Conservation (phyloP, 805 yeast species). For the Wickerhamiella kazuoi region DNA sequence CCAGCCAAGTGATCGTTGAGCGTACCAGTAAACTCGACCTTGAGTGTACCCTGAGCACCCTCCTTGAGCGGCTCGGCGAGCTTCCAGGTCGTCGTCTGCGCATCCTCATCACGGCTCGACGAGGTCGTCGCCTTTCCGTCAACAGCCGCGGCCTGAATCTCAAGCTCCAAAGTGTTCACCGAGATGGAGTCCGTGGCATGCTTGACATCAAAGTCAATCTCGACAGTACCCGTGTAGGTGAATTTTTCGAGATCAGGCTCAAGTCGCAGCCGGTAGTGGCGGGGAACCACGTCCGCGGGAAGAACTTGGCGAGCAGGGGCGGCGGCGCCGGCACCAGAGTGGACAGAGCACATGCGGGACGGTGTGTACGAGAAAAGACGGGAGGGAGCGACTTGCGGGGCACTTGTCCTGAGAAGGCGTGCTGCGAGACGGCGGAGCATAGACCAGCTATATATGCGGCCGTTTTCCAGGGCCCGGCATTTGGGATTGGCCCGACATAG, state of each 20-base stretch:
- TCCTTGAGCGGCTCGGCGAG: constrained; percentile 27
- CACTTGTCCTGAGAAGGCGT: neutral
- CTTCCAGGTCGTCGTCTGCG: constrained; percentile 46
- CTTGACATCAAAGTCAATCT: constrained; percentile 29
- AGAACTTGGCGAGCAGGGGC: constrained; percentile 26
- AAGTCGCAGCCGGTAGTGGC: constrained; percentile 49
- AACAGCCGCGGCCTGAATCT: constrained; percentile 25
- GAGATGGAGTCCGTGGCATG: constrained; percentile 28
- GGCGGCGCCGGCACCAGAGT: constrained; percentile 5
- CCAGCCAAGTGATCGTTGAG: constrained; percentile 59
- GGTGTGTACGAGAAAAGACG: neutral
- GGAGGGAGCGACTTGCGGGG: neutral
- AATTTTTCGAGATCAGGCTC: constrained; percentile 39
- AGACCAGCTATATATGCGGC: no score
- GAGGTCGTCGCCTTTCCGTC: constrained; percentile 18
- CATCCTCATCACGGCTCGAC: constrained; percentile 27
- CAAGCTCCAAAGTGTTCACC: constrained; percentile 50
- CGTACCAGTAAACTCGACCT: constrained; percentile 35
- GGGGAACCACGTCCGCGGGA: constrained; percentile 52
- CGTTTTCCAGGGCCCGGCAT: no score
- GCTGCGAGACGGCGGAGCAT: neutral
- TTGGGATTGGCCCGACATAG: no score
- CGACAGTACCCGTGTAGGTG: constrained; percentile 20
- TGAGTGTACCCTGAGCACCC: constrained; percentile 37
- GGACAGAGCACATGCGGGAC: constrained; percentile 11